These are phyloP conservation scores for Dalbergia cultrata DNA, from an alignment of 306 rosid genomes.

Conservation along the genomic window DNA sequence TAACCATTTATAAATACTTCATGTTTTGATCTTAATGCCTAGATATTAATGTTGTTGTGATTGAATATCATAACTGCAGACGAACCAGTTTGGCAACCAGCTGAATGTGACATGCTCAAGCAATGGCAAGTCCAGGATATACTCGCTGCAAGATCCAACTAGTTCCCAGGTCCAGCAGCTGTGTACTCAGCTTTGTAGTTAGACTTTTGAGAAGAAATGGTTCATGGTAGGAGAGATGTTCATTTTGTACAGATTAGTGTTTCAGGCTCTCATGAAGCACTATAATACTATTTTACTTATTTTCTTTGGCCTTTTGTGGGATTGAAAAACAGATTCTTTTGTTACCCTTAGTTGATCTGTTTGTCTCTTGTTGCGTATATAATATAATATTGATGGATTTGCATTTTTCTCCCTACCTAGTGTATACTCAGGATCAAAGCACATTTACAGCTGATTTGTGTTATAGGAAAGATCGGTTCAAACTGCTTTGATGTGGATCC, in stretches of 20 bases:
- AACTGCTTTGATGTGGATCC: neutral
- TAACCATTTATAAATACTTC: neutral
- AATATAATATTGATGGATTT: neutral
- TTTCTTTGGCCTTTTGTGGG: constrained; percentile 17
- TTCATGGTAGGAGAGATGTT: constrained; percentile 36
- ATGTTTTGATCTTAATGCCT: neutral
- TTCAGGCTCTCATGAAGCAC: constrained; percentile 37
- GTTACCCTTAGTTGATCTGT: constrained; percentile 22
- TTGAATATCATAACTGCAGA: constrained; percentile 60
- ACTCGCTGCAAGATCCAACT: constrained; percentile 57
- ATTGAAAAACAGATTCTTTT: neutral
- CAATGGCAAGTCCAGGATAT: constrained; percentile 68
- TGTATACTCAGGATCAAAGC: constrained; percentile 32
- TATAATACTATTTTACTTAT: constrained; percentile 28
- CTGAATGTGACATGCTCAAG: constrained; percentile 79
- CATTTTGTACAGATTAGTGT: constrained; percentile 42
- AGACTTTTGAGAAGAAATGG: constrained; percentile 42
- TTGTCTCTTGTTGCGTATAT: constrained; percentile 34
- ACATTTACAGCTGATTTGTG: neutral
- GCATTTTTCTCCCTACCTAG: neutral
- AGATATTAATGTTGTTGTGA: constrained; percentile 7
- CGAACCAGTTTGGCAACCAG: constrained; percentile 78
- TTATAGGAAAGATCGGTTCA: neutral
- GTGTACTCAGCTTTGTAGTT: constrained; percentile 78
- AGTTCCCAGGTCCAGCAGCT: constrained; percentile 77